These are phyloP conservation scores for Phytophthora constricta DNA, from an alignment of 352 stramenopile species.

Conservation along the genomic window DNA sequence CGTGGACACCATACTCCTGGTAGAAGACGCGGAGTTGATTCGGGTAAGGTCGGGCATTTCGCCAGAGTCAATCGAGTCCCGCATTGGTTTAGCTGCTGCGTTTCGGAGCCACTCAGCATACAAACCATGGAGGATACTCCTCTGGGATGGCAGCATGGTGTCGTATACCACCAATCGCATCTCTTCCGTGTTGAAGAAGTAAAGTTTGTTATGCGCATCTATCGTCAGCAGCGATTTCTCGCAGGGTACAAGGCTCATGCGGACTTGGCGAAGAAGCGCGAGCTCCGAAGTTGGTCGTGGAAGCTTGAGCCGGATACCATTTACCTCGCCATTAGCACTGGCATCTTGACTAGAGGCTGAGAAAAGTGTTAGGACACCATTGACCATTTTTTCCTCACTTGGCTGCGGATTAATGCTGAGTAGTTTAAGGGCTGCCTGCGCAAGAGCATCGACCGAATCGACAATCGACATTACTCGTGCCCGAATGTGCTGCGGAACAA, in stretches of 20 bases:
- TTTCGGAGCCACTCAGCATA: constrained; percentile 69
- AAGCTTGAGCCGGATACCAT: constrained; percentile 45
- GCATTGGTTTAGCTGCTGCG: constrained; percentile 11
- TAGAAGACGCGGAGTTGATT: constrained; percentile 10
- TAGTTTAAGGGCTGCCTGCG: constrained; percentile 70
- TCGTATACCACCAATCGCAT: constrained; percentile 57
- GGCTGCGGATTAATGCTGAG: constrained; percentile 75
- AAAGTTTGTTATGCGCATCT: constrained; percentile 56
- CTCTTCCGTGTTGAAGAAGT: constrained; percentile 77
- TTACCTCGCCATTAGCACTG: constrained; percentile 35
- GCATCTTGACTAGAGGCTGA: constrained; percentile 43
- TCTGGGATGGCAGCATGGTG: constrained; percentile 61
- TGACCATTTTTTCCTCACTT: constrained; percentile 62
- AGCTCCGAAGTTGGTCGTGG: constrained; percentile 45
- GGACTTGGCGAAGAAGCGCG: constrained; percentile 58
- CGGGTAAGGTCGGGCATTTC: constrained; percentile 8
- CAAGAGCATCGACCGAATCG: constrained; percentile 54
- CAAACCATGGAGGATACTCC: constrained; percentile 64
- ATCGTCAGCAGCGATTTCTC: constrained; percentile 61
- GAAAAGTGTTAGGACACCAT: constrained; percentile 59
- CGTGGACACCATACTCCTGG: constrained; percentile 3
- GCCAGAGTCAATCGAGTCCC: neutral
- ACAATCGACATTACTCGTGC: constrained; percentile 77
- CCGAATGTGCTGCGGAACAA: constrained; percentile 75
- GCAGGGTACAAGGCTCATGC: constrained; percentile 66